Evolutionary conservation across 116 monocot genomes (phyloP), one percentile per base, ranked within the genome.

Genomic region (Dioscorea cayenensis): DNA sequence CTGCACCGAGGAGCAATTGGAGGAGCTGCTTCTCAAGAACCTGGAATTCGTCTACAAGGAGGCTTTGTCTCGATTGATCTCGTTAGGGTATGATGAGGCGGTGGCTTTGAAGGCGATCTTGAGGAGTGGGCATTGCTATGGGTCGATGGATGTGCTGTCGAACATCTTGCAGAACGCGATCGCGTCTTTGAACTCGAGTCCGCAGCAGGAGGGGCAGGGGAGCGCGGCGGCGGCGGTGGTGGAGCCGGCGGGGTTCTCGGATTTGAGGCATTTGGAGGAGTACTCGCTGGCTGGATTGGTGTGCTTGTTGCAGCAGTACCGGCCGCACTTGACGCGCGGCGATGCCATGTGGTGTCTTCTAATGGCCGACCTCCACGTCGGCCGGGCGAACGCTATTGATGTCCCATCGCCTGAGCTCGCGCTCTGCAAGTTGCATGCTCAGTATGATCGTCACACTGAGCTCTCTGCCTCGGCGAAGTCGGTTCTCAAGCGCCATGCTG

Each of bases 341-440:
- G 86, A 93, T 51, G 93, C 93, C 66, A 88, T 97, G 86, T 97
- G 93, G 97, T 97, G 97, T 71, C 82, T 97, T 43, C 79, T 97
- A 27, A 86, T 90, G 86, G 74, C 86, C 66, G 90, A 88, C 21
- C 82, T 97, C 25, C 85, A 88, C 50, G 78, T 90, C n/a, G 72
- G 72, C 28, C 84, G 83, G 1, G 97, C 97, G 23, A 81, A 73
- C 61, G 48, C 80, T 18, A 73, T 97, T 29, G 88, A 88, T 16
- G 66, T 87, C 72, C 85, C 90, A 6, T 50, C 65, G 16, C 28
- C 65, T 0, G 32, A 28, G 23, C 9, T 32, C 35, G 65, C 32
- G 27, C 63, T 63, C 6, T 63, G 9, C 29, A 12, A 37, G 21
- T 69, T 74, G 37, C 12, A 73, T 36, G 19, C 55, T n/a, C 55